Base-by-base conservation (phyloP, 192 early-diverging fungal species). In the Backusella sp. region DNA sequence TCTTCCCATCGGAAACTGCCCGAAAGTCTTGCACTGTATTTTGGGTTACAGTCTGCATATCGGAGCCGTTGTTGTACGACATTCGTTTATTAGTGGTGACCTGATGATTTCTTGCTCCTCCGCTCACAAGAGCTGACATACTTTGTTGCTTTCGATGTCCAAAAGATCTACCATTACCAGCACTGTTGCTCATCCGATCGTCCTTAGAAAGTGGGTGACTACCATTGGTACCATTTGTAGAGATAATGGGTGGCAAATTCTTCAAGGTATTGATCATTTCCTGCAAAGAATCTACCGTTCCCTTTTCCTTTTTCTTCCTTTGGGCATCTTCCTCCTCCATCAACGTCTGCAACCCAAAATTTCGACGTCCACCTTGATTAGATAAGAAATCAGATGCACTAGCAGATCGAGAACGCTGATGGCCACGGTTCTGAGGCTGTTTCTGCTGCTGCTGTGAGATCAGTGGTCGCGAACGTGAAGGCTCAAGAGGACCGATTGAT, bases 241-340 rank as follows among this genome's bases (percentile, higher is more conserved):
- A 37, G 12, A 41, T 76, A 49, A 77, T 81, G 6, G 82, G 77
- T 41, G 88, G 86, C 6, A 89, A 68, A 44, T 68, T 79, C 65
- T 86, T 87, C 19, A 89, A 76, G 32, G 79, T 83, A 30, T 80
- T 84, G 68, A 89, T 89, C 42, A 87, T 87, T 46, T 85, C 78
- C 65, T 85, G 83, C 39, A 89, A 52, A 30, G 86, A 86, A 66
- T 86, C 76, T 9, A 89, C 72, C 3, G 86, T 78, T 37, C 77
- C 84, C 6, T 82, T 79, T 39, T 79, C 76, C 59, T 81, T 79
- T 53, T 85, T 79, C 42, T 53, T 42, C n/a, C 65, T 66, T n/a
- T 66, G 37, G n/a, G 34, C 46, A 65, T 73, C 72, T 17, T 53
- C 69, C 53, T 80, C 79, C 69, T 80, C 79, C 35, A 44, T 62